phyloP scores from a whole-genome alignment of 2,329 filamentous ascomycete species.

The Xylariales sp. region DNA sequence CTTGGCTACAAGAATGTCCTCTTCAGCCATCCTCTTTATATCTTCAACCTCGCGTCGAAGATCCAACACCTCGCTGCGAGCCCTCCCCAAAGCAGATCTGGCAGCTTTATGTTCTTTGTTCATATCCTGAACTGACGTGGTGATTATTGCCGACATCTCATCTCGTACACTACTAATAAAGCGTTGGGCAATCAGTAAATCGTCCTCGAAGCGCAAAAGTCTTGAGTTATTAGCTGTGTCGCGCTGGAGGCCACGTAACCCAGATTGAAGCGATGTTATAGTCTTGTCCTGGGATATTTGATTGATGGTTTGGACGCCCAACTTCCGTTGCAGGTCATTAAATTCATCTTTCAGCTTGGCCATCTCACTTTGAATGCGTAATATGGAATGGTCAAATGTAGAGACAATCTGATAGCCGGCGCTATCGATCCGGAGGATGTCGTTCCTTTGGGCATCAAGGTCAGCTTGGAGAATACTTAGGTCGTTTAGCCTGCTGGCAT shows the following conservation, averaged over 20 bases:
- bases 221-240: constrained; percentile 6
- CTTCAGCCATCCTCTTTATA: constrained; percentile 17
- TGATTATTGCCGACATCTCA: constrained; percentile 13
- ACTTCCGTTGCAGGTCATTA: constrained; percentile 18
- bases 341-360: constrained; percentile 22
- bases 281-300: neutral
- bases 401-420: constrained; percentile 31
- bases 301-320: constrained; percentile 7
- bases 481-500: too few relatives aligned
- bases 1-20: constrained; percentile 17
- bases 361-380: constrained; percentile 27
- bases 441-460: constrained; percentile 26
- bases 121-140: constrained; percentile 4
- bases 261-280: neutral
- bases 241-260: neutral
- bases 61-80: neutral
- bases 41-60: constrained; percentile 9
- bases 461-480: constrained; percentile 26
- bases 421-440: constrained; percentile 31
- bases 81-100: neutral
- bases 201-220: constrained; percentile 10
- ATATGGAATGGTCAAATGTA: constrained; percentile 28
- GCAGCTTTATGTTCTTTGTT: constrained; percentile 7
- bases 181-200: constrained; percentile 9
- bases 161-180: constrained; percentile 17